Base-by-base conservation (phyloP, 805 yeast genomes). In the Dipodascopsis uninucleata region DNA sequence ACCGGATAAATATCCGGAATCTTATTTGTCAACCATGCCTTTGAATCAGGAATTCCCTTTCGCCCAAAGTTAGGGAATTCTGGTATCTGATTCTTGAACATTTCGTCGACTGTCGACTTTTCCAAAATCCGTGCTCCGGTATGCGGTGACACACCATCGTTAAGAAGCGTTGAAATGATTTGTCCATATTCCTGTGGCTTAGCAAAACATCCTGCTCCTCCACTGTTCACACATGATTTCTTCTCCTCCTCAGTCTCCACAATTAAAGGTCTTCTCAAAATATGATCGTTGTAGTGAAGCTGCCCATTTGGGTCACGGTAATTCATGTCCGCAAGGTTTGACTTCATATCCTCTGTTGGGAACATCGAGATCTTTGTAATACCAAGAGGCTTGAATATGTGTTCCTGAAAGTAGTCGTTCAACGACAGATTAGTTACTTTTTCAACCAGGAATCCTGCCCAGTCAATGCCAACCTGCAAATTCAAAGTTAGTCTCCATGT, bases 191-290 rank as follows among this genome's bases (percentile, higher is more conserved):
- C 76, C 6, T 57, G 58, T 3, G 67, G 69, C 7, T 66, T 69
- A 1, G 71, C 65, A 39, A 63, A 70, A 32, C 66, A 49, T 3
- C 77, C 77, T 5, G 68, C 72, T 22, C 77, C 77, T 5, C 74
- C 76, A 51, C 67, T 59, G 38, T 64, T 63, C 29, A 62, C 39
- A 21, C 36, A 42, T 28, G 66, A 62, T n/a, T 45, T 43, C 9
- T 37, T 36, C 12, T 56, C 60, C 18, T 46, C 53, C 28, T 39
- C 40, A n/a, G n/a, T n/a, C 17, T 51, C 59, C 14, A 18, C 22
- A 12, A 28, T 21, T 6, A 28, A 18, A 9, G 47, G 34, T 7
- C 35, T 20, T 4, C 50, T 25, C 28, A 24, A 14, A 17, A 17
- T 7, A 16, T 20, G 33, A 31, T 42, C 25, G 5, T 47, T 42